These are phyloP conservation scores for Psilocybe sp. DNA, from an alignment of 768 basidiomycete species.

Conservation along the genomic window DNA sequence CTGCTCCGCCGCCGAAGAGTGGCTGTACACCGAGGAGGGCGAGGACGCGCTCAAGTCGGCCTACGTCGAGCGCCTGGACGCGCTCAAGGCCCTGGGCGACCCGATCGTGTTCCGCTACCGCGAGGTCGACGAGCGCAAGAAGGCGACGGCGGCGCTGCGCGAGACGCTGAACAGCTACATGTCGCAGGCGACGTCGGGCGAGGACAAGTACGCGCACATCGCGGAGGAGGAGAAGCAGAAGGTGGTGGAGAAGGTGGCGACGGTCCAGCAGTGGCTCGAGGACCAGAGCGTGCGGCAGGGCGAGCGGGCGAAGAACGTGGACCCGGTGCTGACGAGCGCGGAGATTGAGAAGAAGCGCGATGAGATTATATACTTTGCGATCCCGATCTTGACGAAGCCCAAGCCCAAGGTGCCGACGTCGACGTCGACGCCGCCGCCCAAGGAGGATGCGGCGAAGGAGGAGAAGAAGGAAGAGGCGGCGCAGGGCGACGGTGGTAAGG, in stretches of 20 bases:
- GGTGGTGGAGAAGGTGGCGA: conserved; percentile 88
- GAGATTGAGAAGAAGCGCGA: conserved; percentile 92
- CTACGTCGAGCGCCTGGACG: conserved; percentile 83
- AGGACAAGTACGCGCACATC: conserved; percentile 89
- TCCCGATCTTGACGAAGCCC: conserved; percentile 86
- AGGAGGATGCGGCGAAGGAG: conserved; percentile 43
- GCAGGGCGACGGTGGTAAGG: conserved; percentile 23
- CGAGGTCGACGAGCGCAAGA: conserved; percentile 80
- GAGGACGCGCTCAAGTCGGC: conserved; percentile 95
- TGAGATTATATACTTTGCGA: conserved; percentile 86
- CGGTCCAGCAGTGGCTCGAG: conserved; percentile 92
- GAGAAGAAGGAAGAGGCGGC: conserved; percentile 21
- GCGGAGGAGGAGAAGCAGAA: conserved; percentile 82
- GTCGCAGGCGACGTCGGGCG: conserved; percentile 73
- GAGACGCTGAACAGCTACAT: conserved; percentile 88
- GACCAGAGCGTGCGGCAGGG: conserved; percentile 86
- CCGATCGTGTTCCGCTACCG: conserved; percentile 80
- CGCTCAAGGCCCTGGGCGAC: conserved; percentile 83
- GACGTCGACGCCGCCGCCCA: conserved; percentile 71
- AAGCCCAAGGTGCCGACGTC: conserved; percentile 81
- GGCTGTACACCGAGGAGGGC: conserved; percentile 96
- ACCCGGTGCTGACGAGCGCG: conserved; percentile 75
- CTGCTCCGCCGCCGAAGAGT: conserved; percentile 84
- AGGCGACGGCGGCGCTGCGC: conserved; percentile 70
- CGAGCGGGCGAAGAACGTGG: conserved; percentile 86